Base-by-base conservation (phyloP, 257 asterid genomes). In the Oldenlandia corymbosa region DNA sequence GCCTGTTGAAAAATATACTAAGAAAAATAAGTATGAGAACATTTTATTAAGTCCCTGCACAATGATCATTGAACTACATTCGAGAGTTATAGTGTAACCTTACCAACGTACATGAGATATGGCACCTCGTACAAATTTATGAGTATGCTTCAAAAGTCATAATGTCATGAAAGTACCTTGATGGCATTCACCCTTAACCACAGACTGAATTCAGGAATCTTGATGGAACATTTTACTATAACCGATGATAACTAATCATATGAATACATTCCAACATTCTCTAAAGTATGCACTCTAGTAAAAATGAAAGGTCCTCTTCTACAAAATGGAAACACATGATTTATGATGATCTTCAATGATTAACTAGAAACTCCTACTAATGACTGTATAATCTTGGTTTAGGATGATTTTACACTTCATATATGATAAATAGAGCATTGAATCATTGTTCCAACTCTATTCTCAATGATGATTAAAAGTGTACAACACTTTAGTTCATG, bases 1-100 rank as follows among this genome's bases (percentile, higher is more conserved):
- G 80, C 84, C 95, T 90, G 84, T 54, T 49, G 69, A 43, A 51
- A 65, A 13, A 62, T 46, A 49, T 53, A 23, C 27, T 16, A 20
- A 58, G 21, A 34, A 36, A 14, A 58, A 21, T 5, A 45, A 59
- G 39, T 26, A 68, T 18, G 6, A 32, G 28, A 32, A 46, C 26
- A 47, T 21, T n/a, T 47, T 3, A 18, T 48, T 47, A 18, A 20
- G 30, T 14, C 28, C n/a, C 20, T 51, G 34, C 51, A 34, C 41
- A 64, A 64, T 23, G 32, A 31, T 1, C 59, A 49, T 58, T 34
- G 10, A 32, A 17, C 57, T 20, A 46, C 17, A 48, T 32, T 48
- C 27, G n/a, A 13, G 23, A 63, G 18, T 36, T 32, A 58, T 58
- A n/a, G 36, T 34, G 36, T 9, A 32, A 58, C 62, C 62, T 18